These are phyloP conservation scores for Earliella scabrosa DNA, from an alignment of 1,284 basidiomycete genomes.

Conservation along the genomic window DNA sequence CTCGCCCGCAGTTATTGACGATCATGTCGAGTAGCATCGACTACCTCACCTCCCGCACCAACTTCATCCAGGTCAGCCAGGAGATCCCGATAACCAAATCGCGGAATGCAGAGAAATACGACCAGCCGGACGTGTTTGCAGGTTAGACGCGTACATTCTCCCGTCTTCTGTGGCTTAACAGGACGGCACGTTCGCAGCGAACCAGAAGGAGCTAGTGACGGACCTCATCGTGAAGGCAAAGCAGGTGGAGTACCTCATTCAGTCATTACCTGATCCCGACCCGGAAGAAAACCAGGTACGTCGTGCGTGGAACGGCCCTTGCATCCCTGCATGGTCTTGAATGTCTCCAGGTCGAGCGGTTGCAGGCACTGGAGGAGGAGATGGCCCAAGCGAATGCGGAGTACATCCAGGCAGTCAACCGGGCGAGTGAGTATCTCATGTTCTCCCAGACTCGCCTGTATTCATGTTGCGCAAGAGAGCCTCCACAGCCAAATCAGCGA, in stretches of 20 bases:
- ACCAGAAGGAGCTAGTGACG: conserved; percentile 77
- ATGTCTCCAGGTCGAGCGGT: conserved; percentile 57
- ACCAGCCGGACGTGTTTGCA: conserved; percentile 68
- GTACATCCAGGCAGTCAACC: conserved; percentile 69
- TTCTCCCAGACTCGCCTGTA: neutral
- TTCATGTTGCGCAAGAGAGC: conserved; percentile 46
- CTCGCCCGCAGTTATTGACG: conserved; percentile 61
- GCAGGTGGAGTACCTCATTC: conserved; percentile 81
- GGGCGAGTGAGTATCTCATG: conserved; percentile 62
- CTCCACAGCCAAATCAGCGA: conserved; percentile 66
- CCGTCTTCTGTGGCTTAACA: conserved; percentile 11
- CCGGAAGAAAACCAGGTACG: conserved; percentile 72
- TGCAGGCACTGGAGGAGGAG: conserved; percentile 66
- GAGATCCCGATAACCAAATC: conserved; percentile 79
- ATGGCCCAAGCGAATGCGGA: conserved; percentile 75
- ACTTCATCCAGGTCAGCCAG: conserved; percentile 73
- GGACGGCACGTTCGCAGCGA: conserved; percentile 49
- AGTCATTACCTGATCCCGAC: conserved; percentile 75
- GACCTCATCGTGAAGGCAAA: conserved; percentile 85
- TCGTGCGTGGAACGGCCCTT: conserved; percentile 1
- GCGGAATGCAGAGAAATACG: conserved; percentile 70
- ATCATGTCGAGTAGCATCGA: conserved; percentile 81
- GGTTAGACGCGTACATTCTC: conserved; percentile 43
- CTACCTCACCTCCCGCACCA: conserved; percentile 74
- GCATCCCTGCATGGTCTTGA: neutral